Evolutionary conservation across 2,329 filamentous ascomycete species (phyloP).

Genomic region (Exserohilum rostratum): DNA sequence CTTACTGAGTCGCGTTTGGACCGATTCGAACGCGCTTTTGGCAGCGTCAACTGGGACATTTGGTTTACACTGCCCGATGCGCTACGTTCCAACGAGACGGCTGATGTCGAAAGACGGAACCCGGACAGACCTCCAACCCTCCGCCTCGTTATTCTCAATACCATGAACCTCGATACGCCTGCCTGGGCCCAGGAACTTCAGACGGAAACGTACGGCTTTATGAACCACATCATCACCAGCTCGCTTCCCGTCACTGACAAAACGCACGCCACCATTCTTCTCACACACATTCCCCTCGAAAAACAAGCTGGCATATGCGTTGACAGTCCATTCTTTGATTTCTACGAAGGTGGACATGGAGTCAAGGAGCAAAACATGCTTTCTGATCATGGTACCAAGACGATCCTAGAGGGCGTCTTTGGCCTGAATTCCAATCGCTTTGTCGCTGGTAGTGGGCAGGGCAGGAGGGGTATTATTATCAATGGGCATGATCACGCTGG

Average conservation of each 20-base stretch:
- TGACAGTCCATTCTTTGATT: constrained; percentile 82
- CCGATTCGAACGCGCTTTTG: constrained; percentile 85
- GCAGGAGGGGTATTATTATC: constrained; percentile 77
- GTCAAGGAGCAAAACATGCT: constrained; percentile 93
- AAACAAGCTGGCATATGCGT: constrained; percentile 83
- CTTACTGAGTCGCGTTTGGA: constrained; percentile 75
- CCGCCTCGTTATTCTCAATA: constrained; percentile 84
- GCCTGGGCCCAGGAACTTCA: constrained; percentile 71
- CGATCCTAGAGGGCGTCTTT: constrained; percentile 82
- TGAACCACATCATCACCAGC: constrained; percentile 70
- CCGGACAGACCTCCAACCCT: constrained; percentile 65
- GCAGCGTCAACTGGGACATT: constrained; percentile 88
- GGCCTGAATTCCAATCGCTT: constrained; percentile 70
- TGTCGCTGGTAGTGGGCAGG: constrained; percentile 66
- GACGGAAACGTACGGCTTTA: constrained; percentile 76
- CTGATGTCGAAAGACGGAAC: background rate
- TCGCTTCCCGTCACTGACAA: constrained; percentile 65
- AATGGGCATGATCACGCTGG: constrained; percentile 96
- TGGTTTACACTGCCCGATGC: constrained; percentile 60
- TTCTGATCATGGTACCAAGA: constrained; percentile 69
- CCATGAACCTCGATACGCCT: constrained; percentile 91
- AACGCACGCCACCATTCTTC: constrained; percentile 77
- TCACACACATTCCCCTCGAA: constrained; percentile 91
- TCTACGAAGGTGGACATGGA: constrained; percentile 69
- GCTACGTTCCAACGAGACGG: constrained; percentile 1